Percentiles rank a stretch among this genome's conserved stretches.
Conservation (phyloP, 768 basidiomycete genomes). For the Dioszegia hungarica region DNA sequence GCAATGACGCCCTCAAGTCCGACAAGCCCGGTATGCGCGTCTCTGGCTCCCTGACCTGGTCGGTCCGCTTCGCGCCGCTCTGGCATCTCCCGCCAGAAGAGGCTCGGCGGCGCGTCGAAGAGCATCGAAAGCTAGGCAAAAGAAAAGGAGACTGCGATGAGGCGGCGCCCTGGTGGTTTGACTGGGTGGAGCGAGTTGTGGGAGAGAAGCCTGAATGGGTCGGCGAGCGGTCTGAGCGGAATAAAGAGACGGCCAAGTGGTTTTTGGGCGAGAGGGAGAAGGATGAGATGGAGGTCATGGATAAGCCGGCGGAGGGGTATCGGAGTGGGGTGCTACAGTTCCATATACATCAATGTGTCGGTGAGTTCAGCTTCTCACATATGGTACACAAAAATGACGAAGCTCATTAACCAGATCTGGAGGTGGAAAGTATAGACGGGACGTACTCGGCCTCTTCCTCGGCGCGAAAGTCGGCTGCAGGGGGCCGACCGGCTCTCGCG, state of each 20-base stretch:
- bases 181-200: slow-evolving; percentile 22
- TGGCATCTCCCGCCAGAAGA: slow-evolving; percentile 42
- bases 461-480: slow-evolving; percentile 20
- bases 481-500: slow-evolving; percentile 36
- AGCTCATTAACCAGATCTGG: slow-evolving; percentile 26
- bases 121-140: slow-evolving; percentile 12
- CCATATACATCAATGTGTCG: slow-evolving; percentile 44
- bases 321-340: slow-evolving; percentile 45
- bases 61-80: slow-evolving; percentile 42
- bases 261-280: slow-evolving; percentile 46
- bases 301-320: slow-evolving; percentile 30
- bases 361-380: slow-evolving; percentile 20
- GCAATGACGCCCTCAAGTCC: slow-evolving; percentile 21
- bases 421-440: slow-evolving; percentile 31
- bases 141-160: neutral
- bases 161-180: slow-evolving; percentile 25
- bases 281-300: slow-evolving; percentile 41
- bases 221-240: slow-evolving; percentile 29
- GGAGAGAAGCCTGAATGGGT: slow-evolving; percentile 43
- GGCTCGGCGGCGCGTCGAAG: slow-evolving; percentile 7
- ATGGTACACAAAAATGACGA: no score
- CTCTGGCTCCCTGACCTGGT: slow-evolving; percentile 39
- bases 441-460: slow-evolving; percentile 22
- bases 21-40: slow-evolving; percentile 32
- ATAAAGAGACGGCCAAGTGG: slow-evolving; percentile 45